Percentiles rank a stretch among this genome's conserved stretches.
phyloP scores from a whole-genome alignment of 1,284 basidiomycete genomes.

The Coniferiporia sulphurascens region DNA sequence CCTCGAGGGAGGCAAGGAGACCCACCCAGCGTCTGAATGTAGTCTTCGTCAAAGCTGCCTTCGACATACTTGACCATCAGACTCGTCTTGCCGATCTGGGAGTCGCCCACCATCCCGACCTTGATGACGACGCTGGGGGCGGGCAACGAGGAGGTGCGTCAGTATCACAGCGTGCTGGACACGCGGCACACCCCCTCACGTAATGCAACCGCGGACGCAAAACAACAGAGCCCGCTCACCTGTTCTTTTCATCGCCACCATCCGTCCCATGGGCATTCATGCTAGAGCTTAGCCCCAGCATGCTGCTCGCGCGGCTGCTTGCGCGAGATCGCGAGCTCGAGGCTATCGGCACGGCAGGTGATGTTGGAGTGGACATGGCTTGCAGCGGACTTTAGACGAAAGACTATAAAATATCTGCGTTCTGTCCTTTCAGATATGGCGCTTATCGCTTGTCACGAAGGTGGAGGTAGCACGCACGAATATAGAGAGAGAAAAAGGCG shows the following conservation, averaged over 20 bases:
- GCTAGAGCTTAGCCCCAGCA: slow-evolving; percentile 12
- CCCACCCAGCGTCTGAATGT: slow-evolving; percentile 89
- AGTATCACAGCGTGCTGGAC: neutral
- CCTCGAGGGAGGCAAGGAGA: slow-evolving; percentile 37
- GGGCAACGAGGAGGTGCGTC: neutral
- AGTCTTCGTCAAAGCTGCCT: slow-evolving; percentile 96
- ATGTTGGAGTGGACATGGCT: slow-evolving; percentile 16
- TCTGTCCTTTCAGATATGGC: neutral
- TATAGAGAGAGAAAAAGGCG: neutral
- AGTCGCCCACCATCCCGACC: slow-evolving; percentile 98
- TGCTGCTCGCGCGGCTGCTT: slow-evolving; percentile 15
- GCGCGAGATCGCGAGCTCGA: slow-evolving; percentile 16
- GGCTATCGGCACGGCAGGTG: slow-evolving; percentile 7
- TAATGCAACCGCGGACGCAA: neutral
- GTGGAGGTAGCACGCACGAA: neutral
- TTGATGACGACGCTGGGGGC: slow-evolving; percentile 83
- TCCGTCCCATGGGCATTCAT: slow-evolving; percentile 4
- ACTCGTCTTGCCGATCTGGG: slow-evolving; percentile 97
- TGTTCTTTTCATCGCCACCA: slow-evolving; percentile 18
- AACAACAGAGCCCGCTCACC: slow-evolving; percentile 2
- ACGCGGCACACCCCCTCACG: neutral
- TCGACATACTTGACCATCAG: slow-evolving; percentile 99
- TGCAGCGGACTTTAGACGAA: slow-evolving; percentile 5
- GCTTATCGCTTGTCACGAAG: neutral
- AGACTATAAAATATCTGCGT: slow-evolving; percentile 1